These are phyloP conservation scores for Cladosporium sphaerospermum DNA, from an alignment of 2,329 filamentous ascomycete species.

Conservation along the genomic window DNA sequence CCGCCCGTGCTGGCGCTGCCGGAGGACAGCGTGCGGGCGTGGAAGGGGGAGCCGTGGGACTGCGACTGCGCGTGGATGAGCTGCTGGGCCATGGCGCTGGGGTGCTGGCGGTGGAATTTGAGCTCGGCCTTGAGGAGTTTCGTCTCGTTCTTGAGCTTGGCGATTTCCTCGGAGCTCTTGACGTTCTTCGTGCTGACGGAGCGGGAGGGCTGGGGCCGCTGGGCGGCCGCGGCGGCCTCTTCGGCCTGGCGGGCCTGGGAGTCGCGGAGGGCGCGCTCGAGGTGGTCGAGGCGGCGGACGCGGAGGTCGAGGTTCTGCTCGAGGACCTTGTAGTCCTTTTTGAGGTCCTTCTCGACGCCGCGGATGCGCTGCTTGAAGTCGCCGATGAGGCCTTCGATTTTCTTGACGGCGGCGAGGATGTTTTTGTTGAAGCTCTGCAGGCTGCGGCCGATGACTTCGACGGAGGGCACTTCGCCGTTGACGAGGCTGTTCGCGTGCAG, in stretches of 20 bases:
- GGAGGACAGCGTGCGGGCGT: slow-evolving; percentile 8
- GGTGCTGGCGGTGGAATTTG: slow-evolving; percentile 54
- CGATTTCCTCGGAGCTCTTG: slow-evolving; percentile 48
- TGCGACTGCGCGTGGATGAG: slow-evolving; percentile 24
- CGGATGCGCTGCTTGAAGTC: slow-evolving; percentile 76
- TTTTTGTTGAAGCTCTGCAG: slow-evolving; percentile 87
- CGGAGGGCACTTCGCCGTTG: slow-evolving; percentile 76
- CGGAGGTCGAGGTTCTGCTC: slow-evolving; percentile 74
- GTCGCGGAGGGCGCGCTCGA: slow-evolving; percentile 73
- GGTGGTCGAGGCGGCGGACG: slow-evolving; percentile 76
- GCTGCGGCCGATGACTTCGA: slow-evolving; percentile 80
- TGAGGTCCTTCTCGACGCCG: slow-evolving; percentile 80
- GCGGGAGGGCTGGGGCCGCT: slow-evolving; percentile 26
- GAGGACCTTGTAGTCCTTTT: slow-evolving; percentile 81
- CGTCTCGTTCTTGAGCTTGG: slow-evolving; percentile 54
- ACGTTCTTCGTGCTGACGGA: slow-evolving; percentile 33
- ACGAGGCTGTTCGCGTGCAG: slow-evolving; percentile 82
- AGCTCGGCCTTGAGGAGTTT: slow-evolving; percentile 56
- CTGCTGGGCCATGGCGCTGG: slow-evolving; percentile 28
- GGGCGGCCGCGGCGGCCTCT: slow-evolving; percentile 38
- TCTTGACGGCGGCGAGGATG: slow-evolving; percentile 77
- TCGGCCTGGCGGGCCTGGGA: slow-evolving; percentile 47
- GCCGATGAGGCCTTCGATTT: slow-evolving; percentile 71
- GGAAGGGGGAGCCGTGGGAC: slow-evolving; percentile 11
- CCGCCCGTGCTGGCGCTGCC: slow-evolving; percentile 2